A percentile compares a stretch with the other conserved stretches of the same genome.
These are phyloP conservation scores for Trametes cubensis DNA, from an alignment of 768 basidiomycete species.

Conservation along the genomic window DNA sequence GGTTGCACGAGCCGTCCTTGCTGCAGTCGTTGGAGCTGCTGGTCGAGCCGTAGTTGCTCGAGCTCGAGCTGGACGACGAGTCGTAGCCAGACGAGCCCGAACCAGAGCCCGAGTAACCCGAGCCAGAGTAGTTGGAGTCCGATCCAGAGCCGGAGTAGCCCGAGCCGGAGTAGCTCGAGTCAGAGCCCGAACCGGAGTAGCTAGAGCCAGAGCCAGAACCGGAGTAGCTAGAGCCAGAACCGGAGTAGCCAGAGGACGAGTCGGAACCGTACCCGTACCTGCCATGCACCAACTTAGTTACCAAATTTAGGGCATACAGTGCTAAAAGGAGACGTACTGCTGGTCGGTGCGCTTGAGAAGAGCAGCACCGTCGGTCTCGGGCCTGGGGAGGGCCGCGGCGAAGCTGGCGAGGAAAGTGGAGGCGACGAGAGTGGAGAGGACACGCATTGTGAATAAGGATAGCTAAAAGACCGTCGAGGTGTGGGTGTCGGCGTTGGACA, in stretches of 20 bases:
- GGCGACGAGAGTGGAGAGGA: conserved; percentile 55
- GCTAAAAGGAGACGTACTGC: conserved; percentile 32
- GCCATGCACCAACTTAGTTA: neutral
- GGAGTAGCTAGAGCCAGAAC: neutral
- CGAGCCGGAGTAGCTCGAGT: too few relatives aligned
- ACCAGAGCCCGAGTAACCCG: neutral
- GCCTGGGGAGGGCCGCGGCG: conserved; percentile 50
- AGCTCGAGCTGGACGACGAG: too few relatives aligned
- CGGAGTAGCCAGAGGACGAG: neutral
- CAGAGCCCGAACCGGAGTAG: neutral
- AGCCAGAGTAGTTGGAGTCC: neutral
- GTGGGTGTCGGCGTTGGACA: conserved; percentile 45
- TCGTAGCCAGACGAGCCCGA: neutral
- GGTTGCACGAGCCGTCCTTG: conserved; percentile 19
- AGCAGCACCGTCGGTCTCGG: conserved; percentile 38
- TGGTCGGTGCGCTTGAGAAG: conserved; percentile 16
- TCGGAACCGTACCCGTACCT: neutral
- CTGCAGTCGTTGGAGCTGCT: conserved; percentile 24
- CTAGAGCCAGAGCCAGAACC: conserved; percentile 7
- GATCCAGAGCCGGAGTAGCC: neutral
- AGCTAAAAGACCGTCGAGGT: conserved; percentile 47
- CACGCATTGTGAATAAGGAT: conserved; percentile 56
- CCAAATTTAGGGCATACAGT: neutral
- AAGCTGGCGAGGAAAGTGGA: conserved; percentile 56
- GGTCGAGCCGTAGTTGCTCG: neutral